phyloP scores from a whole-genome alignment of 2,329 filamentous ascomycete species.

The Phialemoniopsis sp. region DNA sequence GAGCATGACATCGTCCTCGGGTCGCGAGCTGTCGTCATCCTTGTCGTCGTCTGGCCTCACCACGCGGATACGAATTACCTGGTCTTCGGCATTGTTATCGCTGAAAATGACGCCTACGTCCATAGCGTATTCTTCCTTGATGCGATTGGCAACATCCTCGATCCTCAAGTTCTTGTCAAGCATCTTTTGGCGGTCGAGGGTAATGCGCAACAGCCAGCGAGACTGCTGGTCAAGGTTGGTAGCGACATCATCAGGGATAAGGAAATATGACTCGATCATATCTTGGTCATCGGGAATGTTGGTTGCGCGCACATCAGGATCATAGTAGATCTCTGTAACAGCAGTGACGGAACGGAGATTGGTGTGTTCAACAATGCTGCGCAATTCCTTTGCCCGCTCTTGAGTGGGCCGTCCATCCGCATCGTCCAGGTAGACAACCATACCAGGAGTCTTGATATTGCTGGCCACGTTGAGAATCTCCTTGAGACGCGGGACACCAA shows the following conservation, averaged over 20 bases:
- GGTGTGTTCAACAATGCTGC: constrained; percentile 90
- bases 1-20: constrained; percentile 87
- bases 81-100: constrained; percentile 95
- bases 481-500: constrained; percentile 98
- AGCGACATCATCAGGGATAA: constrained; percentile 76
- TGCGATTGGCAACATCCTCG: constrained; percentile 82
- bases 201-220: constrained; percentile 91
- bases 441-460: constrained; percentile 97
- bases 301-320: constrained; percentile 82
- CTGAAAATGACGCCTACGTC: constrained; percentile 94
- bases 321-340: constrained; percentile 94
- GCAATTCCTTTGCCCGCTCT: constrained; percentile 78
- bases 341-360: constrained; percentile 88
- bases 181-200: constrained; percentile 88
- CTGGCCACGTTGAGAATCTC: constrained; percentile 98
- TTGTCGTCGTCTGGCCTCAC: constrained; percentile 66
- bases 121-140: constrained; percentile 82
- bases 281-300: constrained; percentile 84
- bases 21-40: constrained; percentile 59
- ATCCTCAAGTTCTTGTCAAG: constrained; percentile 91
- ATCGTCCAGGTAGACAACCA: constrained; percentile 81
- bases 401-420: constrained; percentile 55
- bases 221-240: constrained; percentile 70
- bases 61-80: constrained; percentile 88
- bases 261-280: constrained; percentile 95